Percentiles rank a stretch among this genome's conserved stretches.
These are phyloP conservation scores for Flaveria sonorensis DNA, from an alignment of 129 eudicot species.

Conservation along the genomic window DNA sequence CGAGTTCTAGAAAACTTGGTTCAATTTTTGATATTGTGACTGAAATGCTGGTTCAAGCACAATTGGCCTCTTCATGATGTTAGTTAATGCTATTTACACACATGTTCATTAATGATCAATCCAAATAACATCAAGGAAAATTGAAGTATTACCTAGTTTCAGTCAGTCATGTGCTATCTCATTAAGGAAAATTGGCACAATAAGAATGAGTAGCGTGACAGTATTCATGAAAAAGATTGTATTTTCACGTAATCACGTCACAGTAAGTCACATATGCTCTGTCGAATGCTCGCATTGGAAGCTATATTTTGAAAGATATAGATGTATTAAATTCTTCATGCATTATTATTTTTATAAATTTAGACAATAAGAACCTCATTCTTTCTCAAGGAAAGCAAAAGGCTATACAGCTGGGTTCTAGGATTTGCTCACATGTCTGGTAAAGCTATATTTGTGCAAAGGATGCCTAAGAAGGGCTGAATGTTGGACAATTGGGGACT, in stretches of 20 bases:
- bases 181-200: constrained; percentile 7
- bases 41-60: background rate
- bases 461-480: background rate
- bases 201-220: constrained; percentile 9
- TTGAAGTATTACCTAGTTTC: constrained; percentile 9
- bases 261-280: background rate
- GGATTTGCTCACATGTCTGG: background rate
- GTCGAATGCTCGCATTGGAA: background rate
- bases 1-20: constrained; percentile 13
- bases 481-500: background rate
- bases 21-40: background rate
- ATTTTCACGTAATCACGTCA: background rate
- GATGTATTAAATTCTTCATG: background rate
- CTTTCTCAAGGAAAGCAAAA: background rate
- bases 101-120: constrained; percentile 11
- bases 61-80: background rate
- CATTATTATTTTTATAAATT: background rate
- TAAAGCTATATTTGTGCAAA: constrained; percentile 13
- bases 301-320: background rate
- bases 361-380: background rate
- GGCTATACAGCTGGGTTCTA: background rate
- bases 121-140: background rate
- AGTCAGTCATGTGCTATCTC: background rate
- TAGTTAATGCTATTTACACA: background rate
- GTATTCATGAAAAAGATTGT: background rate